phyloP scores from a whole-genome alignment of 768 basidiomycete species.

The Lactifluus subvellereus region DNA sequence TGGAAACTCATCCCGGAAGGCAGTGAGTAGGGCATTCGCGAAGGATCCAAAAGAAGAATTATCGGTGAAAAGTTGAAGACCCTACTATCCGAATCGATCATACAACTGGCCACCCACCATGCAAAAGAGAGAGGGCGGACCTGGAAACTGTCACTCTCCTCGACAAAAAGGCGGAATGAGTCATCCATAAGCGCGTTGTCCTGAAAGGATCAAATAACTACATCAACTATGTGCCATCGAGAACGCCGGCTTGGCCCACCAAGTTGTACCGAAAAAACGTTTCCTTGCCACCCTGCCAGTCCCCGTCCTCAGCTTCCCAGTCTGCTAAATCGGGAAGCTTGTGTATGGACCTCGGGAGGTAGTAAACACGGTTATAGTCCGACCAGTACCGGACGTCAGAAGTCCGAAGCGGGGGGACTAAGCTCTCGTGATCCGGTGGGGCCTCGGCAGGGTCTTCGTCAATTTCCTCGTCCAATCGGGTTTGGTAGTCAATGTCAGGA shows the following conservation, averaged over 20 bases:
- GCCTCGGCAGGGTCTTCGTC: slow-evolving; percentile 22
- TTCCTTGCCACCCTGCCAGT: slow-evolving; percentile 53
- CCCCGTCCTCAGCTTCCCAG: slow-evolving; percentile 47
- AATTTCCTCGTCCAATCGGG: slow-evolving; percentile 33
- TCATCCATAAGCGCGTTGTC: slow-evolving; percentile 64
- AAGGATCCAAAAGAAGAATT: slow-evolving; percentile 62
- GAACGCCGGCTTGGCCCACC: slow-evolving; percentile 33
- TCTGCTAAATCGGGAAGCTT: slow-evolving; percentile 52
- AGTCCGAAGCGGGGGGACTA: slow-evolving; percentile 10
- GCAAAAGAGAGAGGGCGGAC: slow-evolving; percentile 31
- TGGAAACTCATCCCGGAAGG: slow-evolving; percentile 61
- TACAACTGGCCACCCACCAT: background rate
- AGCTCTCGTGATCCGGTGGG: background rate
- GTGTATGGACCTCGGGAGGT: slow-evolving; percentile 60
- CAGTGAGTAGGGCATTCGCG: slow-evolving; percentile 48
- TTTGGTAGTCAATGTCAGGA: slow-evolving; percentile 51
- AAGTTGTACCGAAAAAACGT: slow-evolving; percentile 49
- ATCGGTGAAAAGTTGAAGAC: slow-evolving; percentile 63
- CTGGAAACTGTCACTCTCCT: slow-evolving; percentile 73
- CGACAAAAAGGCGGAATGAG: slow-evolving; percentile 57
- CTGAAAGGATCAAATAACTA: slow-evolving; percentile 32
- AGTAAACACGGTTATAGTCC: slow-evolving; percentile 59
- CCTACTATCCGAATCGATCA: slow-evolving; percentile 37
- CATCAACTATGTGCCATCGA: background rate
- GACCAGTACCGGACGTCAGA: slow-evolving; percentile 56